phyloP scores from a whole-genome alignment of 2,329 filamentous ascomycete species.

The Byssoonygena ceratinophila region DNA sequence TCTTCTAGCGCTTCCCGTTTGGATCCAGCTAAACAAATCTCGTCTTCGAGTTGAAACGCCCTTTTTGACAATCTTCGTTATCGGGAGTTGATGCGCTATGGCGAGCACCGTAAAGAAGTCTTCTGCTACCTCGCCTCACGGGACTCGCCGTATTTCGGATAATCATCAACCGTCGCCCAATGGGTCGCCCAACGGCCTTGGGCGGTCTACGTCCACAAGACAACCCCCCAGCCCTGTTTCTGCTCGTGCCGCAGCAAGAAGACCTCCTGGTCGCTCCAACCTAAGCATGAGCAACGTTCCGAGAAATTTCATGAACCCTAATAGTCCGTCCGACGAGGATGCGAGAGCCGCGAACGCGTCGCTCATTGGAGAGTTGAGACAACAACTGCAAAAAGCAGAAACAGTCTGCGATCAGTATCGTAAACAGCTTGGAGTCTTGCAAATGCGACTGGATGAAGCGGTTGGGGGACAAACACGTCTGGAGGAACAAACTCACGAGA shows the following conservation, averaged over 20 bases:
- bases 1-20: not conserved
- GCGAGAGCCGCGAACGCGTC: constrained; percentile 69
- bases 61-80: not conserved
- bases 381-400: constrained; percentile 72
- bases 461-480: constrained; percentile 71
- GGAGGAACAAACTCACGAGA: constrained; percentile 79
- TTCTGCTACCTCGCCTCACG: constrained; percentile 6
- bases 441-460: constrained; percentile 76
- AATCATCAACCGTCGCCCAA: constrained; percentile 35
- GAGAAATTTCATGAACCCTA: constrained; percentile 38
- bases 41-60: not conserved
- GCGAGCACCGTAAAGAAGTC: constrained; percentile 13
- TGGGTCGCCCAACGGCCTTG: constrained; percentile 39
- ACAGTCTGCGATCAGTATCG: constrained; percentile 63
- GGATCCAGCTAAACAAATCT: not conserved
- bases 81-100: constrained; percentile 10
- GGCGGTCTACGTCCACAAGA: constrained; percentile 56
- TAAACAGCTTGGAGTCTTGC: constrained; percentile 75
- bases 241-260: constrained; percentile 58
- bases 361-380: constrained; percentile 71
- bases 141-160: constrained; percentile 16
- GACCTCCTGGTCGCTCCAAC: constrained; percentile 39
- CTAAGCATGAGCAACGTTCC: constrained; percentile 37
- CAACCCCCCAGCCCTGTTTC: constrained; percentile 48
- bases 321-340: constrained; percentile 49